Conservation (phyloP, 306 rosid genomes). For the Ammopiptanthus mongolicus region DNA sequence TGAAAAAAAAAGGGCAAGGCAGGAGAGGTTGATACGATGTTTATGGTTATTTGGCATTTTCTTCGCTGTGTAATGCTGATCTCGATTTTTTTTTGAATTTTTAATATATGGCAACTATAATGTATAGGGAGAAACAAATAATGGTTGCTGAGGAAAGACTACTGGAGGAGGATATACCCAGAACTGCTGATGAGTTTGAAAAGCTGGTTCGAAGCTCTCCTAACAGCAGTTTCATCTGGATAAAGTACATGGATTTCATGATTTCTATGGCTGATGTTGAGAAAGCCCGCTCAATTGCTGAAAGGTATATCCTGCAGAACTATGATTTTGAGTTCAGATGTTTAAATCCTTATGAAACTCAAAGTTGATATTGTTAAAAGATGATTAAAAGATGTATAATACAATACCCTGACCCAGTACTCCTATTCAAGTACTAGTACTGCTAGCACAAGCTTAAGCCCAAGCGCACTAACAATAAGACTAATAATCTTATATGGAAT, state of each 20-base stretch:
- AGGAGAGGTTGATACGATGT: constrained; percentile 56
- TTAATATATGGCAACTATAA: background rate
- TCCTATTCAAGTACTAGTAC: background rate
- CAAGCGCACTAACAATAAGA: background rate
- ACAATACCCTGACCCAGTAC: background rate
- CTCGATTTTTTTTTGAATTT: background rate
- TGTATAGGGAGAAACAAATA: constrained; percentile 67
- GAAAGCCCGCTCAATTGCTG: constrained; percentile 88
- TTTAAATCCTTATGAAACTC: background rate
- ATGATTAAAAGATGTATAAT: background rate
- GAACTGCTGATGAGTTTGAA: constrained; percentile 88
- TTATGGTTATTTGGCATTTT: background rate
- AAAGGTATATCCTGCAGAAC: constrained; percentile 46
- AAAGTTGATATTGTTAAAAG: background rate
- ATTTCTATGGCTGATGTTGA: constrained; percentile 72
- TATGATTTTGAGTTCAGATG: background rate
- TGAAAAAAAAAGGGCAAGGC: constrained; percentile 59
- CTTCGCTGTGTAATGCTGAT: background rate
- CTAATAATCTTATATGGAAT: background rate
- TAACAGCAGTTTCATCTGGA: constrained; percentile 85
- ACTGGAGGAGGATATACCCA: constrained; percentile 74
- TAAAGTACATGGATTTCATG: constrained; percentile 80
- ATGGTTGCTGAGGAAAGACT: constrained; percentile 81
- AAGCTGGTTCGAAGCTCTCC: constrained; percentile 85
- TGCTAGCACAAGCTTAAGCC: background rate